These are phyloP conservation scores for Ambrosia hybrid DNA, from an alignment of 140 eudicot species.

Conservation along the genomic window DNA sequence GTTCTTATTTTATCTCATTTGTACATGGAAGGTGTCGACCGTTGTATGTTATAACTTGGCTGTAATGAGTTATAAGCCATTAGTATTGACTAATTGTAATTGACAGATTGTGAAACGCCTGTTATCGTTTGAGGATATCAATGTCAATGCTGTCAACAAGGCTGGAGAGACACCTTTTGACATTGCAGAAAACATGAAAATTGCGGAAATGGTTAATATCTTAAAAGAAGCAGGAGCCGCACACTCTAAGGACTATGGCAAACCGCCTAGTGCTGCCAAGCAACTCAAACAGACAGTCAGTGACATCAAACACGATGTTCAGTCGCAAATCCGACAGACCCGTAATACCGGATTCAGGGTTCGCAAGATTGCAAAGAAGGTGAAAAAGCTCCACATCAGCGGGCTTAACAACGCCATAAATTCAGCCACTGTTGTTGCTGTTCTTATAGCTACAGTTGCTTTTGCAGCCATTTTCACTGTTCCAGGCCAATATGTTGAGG, in stretches of 20 bases:
- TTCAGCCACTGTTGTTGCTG: slow-evolving; percentile 91
- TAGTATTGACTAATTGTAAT: neutral
- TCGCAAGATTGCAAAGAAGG: slow-evolving; percentile 75
- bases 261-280: slow-evolving; percentile 79
- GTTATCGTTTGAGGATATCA: slow-evolving; percentile 61
- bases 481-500: slow-evolving; percentile 86
- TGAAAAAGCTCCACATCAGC: slow-evolving; percentile 82
- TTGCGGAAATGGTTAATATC: slow-evolving; percentile 49
- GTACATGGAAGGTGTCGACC: too few species aligned
- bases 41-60: neutral
- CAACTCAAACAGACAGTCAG: slow-evolving; percentile 96
- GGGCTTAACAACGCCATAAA: slow-evolving; percentile 95
- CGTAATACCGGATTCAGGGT: slow-evolving; percentile 91
- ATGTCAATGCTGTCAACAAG: slow-evolving; percentile 63
- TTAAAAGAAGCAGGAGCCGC: slow-evolving; percentile 70
- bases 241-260: slow-evolving; percentile 75
- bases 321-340: slow-evolving; percentile 84
- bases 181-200: slow-evolving; percentile 63
- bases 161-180: slow-evolving; percentile 91
- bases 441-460: slow-evolving; percentile 94
- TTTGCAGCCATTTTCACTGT: slow-evolving; percentile 95
- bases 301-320: slow-evolving; percentile 88
- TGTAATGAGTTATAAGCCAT: neutral
- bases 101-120: slow-evolving; percentile 72
- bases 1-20: too few species aligned